phyloP scores from a whole-genome alignment of 2,329 filamentous ascomycete species.

The Aspergillus aculeatus region DNA sequence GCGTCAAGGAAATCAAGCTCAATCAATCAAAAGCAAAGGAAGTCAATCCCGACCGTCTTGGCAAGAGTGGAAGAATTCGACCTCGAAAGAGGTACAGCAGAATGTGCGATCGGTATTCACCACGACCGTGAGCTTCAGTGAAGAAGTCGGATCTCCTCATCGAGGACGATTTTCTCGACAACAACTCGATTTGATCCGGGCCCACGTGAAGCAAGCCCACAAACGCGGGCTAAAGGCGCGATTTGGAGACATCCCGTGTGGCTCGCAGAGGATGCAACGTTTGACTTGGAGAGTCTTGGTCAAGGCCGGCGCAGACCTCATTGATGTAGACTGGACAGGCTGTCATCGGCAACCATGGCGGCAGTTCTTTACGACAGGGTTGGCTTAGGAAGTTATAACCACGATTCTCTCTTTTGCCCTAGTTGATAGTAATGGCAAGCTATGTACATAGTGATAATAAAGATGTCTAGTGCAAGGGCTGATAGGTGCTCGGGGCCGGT shows the following conservation, averaged over 20 bases:
- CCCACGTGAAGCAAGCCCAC: constrained; percentile 20
- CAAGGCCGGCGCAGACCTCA: constrained; percentile 20
- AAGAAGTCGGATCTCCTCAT: constrained; percentile 15
- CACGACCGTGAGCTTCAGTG: constrained; percentile 16
- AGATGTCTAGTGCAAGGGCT: too few species aligned
- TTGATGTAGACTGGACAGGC: constrained; percentile 18
- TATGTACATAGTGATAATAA: neutral
- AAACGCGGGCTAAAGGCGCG: constrained; percentile 15
- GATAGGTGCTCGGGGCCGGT: neutral
- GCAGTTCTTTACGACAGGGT: constrained; percentile 3
- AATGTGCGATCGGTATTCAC: neutral
- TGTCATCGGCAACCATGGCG: constrained; percentile 10
- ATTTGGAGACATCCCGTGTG: constrained; percentile 15
- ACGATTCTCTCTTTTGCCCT: too few species aligned
- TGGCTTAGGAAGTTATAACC: neutral
- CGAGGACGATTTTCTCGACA: constrained; percentile 19
- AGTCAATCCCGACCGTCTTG: neutral
- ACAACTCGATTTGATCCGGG: constrained; percentile 19
- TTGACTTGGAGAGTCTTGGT: constrained; percentile 17
- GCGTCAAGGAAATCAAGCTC: neutral
- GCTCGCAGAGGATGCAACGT: constrained; percentile 6
- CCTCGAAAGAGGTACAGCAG: neutral
- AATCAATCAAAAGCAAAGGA: neutral
- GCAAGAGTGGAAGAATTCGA: neutral
- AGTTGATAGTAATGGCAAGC: too few species aligned